phyloP scores from a whole-genome alignment of 2,329 filamentous ascomycete species.

The Apiospora aurea region DNA sequence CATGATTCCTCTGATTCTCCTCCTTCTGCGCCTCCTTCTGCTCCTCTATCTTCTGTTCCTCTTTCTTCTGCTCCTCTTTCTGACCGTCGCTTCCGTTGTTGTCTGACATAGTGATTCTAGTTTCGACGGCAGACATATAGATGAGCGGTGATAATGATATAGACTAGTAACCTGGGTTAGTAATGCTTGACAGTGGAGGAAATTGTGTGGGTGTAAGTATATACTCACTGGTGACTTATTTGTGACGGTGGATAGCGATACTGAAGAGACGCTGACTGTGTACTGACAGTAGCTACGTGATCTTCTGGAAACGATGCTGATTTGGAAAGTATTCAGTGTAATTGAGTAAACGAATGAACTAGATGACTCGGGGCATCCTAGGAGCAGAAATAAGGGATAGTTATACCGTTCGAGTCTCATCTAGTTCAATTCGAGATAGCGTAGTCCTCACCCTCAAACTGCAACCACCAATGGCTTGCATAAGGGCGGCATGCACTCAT shows the following conservation, averaged over 20 bases:
- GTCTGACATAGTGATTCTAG: not conserved
- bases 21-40: not conserved
- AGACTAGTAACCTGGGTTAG: not conserved
- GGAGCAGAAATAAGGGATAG: not conserved
- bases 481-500: not conserved
- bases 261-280: not conserved
- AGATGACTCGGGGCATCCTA: not conserved
- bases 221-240: not conserved
- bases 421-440: not conserved
- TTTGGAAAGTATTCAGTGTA: not conserved
- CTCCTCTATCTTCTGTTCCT: not conserved
- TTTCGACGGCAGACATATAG: not conserved
- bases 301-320: not conserved
- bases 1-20: not conserved
- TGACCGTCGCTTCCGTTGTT: not conserved
- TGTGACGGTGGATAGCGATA: not conserved
- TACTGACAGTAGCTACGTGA: not conserved
- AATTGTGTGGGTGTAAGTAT: not conserved
- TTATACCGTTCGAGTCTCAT: not conserved
- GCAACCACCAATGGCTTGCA: not conserved
- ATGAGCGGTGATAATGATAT: not conserved
- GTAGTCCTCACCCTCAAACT: not conserved
- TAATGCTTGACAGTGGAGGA: not conserved
- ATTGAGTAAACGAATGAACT: not conserved
- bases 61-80: not conserved